These are phyloP conservation scores for Sporothrix protearum DNA, from an alignment of 2,329 filamentous ascomycete species.

Conservation along the genomic window DNA sequence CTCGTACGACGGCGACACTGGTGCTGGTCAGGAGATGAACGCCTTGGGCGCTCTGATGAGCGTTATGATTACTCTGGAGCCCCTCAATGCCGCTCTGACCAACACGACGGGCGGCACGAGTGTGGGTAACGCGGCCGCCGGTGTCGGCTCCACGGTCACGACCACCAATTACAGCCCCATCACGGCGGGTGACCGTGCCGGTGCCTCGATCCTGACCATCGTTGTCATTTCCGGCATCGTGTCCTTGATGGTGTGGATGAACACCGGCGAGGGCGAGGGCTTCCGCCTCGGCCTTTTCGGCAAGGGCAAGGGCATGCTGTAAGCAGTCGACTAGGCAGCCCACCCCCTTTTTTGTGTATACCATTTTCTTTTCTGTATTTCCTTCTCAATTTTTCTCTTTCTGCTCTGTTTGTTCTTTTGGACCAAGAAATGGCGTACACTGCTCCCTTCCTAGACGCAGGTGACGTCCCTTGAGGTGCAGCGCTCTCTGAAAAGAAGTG, in stretches of 20 bases:
- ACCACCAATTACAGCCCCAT: slow-evolving; percentile 25
- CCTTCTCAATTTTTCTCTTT: too few species aligned
- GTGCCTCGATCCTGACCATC: slow-evolving; percentile 42
- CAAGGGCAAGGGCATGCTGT: slow-evolving; percentile 27
- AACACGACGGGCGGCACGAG: slow-evolving; percentile 45
- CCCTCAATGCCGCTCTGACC: slow-evolving; percentile 34
- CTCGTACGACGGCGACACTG: slow-evolving; percentile 41
- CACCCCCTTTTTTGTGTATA: not conserved
- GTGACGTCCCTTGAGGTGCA: not conserved
- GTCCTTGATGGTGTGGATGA: slow-evolving; percentile 40
- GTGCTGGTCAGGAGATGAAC: slow-evolving; percentile 53
- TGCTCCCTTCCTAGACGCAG: not conserved
- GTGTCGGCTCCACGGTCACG: slow-evolving; percentile 21
- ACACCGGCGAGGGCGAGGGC: slow-evolving; percentile 28
- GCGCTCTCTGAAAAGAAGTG: too few species aligned
- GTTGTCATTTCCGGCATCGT: slow-evolving; percentile 35
- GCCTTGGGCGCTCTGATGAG: slow-evolving; percentile 48
- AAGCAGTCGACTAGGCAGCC: not conserved
- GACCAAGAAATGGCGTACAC: not conserved
- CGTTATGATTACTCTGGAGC: slow-evolving; percentile 38
- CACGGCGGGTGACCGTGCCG: slow-evolving; percentile 39
- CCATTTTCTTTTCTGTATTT: not conserved
- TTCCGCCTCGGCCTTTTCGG: slow-evolving; percentile 22
- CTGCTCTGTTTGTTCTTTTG: not conserved
- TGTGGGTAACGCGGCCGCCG: slow-evolving; percentile 35